A percentile compares a stretch with the other conserved stretches of the same genome.
phyloP scores from a whole-genome alignment of 1,284 basidiomycete genomes.

The Trametes versicolor region DNA sequence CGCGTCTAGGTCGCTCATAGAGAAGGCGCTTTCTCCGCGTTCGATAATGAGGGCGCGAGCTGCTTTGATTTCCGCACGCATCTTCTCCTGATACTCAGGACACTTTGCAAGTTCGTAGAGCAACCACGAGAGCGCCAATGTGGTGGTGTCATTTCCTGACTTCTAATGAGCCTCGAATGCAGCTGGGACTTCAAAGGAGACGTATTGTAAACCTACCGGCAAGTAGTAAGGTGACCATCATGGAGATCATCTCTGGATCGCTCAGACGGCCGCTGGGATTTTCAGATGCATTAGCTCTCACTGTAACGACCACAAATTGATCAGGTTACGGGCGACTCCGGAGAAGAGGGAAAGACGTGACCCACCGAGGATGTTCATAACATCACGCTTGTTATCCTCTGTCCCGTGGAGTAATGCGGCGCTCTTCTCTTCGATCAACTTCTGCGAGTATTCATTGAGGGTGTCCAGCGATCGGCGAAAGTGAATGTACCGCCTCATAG shows the following conservation, averaged over 20 bases:
- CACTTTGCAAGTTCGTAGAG: conserved; percentile 43
- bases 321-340: not conserved
- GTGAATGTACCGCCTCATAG: not conserved
- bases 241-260: conserved; percentile 57
- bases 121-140: conserved; percentile 38
- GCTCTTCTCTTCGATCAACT: conserved; percentile 49
- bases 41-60: conserved; percentile 32
- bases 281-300: conserved; percentile 60
- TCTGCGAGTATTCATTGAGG: conserved; percentile 31
- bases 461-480: not conserved
- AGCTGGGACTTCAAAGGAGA: no score
- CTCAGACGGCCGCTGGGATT: conserved; percentile 53
- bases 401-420: conserved; percentile 34
- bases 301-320: conserved; percentile 40
- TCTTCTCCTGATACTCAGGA: conserved; percentile 40
- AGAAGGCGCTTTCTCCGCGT: conserved; percentile 40
- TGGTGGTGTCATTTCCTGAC: conserved; percentile 39
- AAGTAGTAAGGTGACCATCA: conserved; percentile 54
- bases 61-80: conserved; percentile 42
- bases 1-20: conserved; percentile 43
- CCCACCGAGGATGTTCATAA: conserved; percentile 54
- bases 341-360: not conserved
- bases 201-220: conserved; percentile 9
- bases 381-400: conserved; percentile 40
- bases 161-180: no score